phyloP scores from a whole-genome alignment of 805 yeast species.

The Brettanomyces sp. region DNA sequence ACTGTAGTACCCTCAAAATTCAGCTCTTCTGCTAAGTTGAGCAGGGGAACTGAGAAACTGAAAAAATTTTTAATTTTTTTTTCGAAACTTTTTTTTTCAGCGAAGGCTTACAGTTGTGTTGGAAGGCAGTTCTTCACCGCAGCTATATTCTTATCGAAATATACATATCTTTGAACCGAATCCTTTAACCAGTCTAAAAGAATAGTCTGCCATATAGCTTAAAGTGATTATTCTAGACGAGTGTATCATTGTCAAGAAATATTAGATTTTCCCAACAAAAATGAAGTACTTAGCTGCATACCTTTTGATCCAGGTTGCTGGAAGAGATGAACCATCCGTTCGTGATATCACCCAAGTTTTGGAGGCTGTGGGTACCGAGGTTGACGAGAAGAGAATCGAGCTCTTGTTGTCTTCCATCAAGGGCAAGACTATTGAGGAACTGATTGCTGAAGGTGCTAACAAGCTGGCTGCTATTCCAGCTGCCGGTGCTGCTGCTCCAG shows the following conservation, averaged over 20 bases:
- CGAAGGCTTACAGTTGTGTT: no score
- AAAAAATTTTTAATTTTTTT: no score
- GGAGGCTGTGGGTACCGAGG: slow-evolving; percentile 93
- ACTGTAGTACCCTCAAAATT: no score
- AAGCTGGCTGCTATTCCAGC: slow-evolving; percentile 97
- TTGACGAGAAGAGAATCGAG: slow-evolving; percentile 80
- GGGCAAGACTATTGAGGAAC: slow-evolving; percentile 86
- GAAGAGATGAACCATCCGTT: slow-evolving; percentile 89
- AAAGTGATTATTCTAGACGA: slow-evolving; percentile 63
- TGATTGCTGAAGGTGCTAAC: slow-evolving; percentile 89
- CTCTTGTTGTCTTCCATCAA: slow-evolving; percentile 76
- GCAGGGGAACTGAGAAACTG: no score
- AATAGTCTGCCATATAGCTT: slow-evolving; percentile 77
- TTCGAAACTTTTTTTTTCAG: no score
- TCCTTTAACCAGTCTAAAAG: slow-evolving; percentile 31
- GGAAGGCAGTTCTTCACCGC: no score
- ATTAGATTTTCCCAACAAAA: slow-evolving; percentile 5
- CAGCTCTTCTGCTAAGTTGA: no score
- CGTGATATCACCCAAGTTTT: slow-evolving; percentile 82
- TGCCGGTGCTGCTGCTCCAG: slow-evolving; percentile 92
- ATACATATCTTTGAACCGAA: no score
- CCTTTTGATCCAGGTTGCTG: slow-evolving; percentile 96
- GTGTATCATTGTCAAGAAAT: background rate
- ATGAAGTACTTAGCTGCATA: slow-evolving; percentile 99
- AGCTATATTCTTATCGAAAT: no score